Evolutionary conservation across 164 flowering plant species (phyloP).

Genomic region (Stephania japonica): DNA sequence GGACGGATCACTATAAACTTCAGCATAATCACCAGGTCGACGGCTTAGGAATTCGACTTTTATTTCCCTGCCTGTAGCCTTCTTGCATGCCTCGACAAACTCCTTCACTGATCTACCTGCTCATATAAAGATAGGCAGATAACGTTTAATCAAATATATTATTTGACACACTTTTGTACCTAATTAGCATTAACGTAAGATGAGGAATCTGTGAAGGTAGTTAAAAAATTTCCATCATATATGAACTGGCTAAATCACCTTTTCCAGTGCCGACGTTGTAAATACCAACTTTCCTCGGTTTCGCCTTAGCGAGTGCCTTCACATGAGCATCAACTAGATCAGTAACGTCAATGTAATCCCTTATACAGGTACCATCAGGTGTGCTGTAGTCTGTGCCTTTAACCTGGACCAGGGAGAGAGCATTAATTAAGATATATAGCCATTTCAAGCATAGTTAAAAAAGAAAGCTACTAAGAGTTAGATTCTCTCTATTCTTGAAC

Average conservation of each 20-base stretch:
- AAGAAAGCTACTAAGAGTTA: neutral
- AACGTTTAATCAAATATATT: neutral
- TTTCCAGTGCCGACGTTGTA: constrained; percentile 97
- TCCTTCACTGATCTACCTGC: constrained; percentile 97
- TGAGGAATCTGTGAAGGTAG: neutral
- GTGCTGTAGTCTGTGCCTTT: constrained; percentile 90
- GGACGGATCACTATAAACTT: constrained; percentile 83
- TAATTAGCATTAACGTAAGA: neutral
- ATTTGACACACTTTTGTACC: neutral
- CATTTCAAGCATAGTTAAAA: neutral
- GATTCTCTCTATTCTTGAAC: neutral
- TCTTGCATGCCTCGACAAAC: constrained; percentile 93
- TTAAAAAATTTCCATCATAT: neutral
- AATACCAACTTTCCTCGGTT: constrained; percentile 74
- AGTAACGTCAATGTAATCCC: constrained; percentile 94
- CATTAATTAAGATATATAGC: neutral
- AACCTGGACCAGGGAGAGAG: constrained; percentile 39
- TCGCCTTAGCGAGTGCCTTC: constrained; percentile 87
- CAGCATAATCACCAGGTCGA: constrained; percentile 95
- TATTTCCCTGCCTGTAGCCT: constrained; percentile 73
- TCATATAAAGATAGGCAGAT: neutral
- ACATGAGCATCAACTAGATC: constrained; percentile 98
- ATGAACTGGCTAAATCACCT: constrained; percentile 39
- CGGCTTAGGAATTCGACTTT: constrained; percentile 69
- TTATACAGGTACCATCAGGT: constrained; percentile 81